Conservation (phyloP, 345 rosid species). For the Chamaenerion angustifolium region DNA sequence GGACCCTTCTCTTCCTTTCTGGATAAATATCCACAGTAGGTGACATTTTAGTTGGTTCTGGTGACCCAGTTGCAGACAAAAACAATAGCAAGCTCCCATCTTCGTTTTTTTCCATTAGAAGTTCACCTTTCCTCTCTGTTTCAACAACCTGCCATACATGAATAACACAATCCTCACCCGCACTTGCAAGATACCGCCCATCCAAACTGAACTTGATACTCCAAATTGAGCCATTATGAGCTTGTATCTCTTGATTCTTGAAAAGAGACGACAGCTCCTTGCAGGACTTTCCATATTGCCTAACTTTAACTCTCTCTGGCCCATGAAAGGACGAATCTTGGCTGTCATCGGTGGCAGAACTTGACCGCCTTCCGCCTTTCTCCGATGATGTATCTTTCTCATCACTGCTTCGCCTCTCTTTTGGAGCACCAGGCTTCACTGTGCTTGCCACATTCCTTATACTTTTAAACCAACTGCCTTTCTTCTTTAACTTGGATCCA, state of each 20-base stretch:
- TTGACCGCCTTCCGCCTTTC: slow-evolving; percentile 80
- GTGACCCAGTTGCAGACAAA: slow-evolving; percentile 52
- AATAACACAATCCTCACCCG: slow-evolving; percentile 87
- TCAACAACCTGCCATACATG: slow-evolving; percentile 75
- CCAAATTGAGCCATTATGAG: slow-evolving; percentile 91
- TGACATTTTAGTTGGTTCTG: slow-evolving; percentile 51
- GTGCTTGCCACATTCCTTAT: slow-evolving; percentile 62
- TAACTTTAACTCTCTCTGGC: slow-evolving; percentile 73
- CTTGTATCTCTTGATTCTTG: slow-evolving; percentile 89
- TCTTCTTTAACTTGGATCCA: slow-evolving; percentile 53
- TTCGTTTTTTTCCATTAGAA: slow-evolving; percentile 64
- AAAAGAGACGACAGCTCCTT: slow-evolving; percentile 81
- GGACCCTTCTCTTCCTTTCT: slow-evolving; percentile 68
- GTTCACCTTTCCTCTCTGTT: slow-evolving; percentile 71
- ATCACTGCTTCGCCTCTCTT: slow-evolving; percentile 82
- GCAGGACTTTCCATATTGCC: slow-evolving; percentile 66
- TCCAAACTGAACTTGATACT: slow-evolving; percentile 89
- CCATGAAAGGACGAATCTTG: slow-evolving; percentile 81
- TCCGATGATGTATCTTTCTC: slow-evolving; percentile 85
- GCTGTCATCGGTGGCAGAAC: slow-evolving; percentile 93
- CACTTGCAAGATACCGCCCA: slow-evolving; percentile 90
- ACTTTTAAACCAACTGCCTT: slow-evolving; percentile 67
- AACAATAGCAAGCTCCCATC: slow-evolving; percentile 46
- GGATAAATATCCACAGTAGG: slow-evolving; percentile 31
- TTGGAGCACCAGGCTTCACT: slow-evolving; percentile 25